Base-by-base conservation (phyloP, 2,329 filamentous ascomycete species). In the Hortaea werneckii region DNA sequence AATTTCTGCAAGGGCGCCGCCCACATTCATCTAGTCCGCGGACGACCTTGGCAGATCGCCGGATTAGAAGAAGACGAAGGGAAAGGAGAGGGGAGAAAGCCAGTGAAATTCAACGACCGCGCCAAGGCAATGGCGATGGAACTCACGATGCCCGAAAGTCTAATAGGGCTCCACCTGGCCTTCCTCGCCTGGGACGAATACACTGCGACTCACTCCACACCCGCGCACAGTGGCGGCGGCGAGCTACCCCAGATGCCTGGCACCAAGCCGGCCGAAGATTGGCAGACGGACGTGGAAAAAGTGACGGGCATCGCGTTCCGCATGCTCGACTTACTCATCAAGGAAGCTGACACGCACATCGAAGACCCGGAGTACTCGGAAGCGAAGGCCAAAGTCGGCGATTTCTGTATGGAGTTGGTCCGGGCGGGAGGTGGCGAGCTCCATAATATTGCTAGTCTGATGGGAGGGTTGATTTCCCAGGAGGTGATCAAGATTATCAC, bases 1-100 rank as follows among this genome's bases (percentile, higher is more conserved):
- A 73, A 84, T 30, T 96, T 95, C 65, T 96, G 90, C 76, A 95
- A 94, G 67, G 94, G 94, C 55, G 90, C 89, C 42, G 85, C 85
- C 40, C 92, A 94, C 62, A 84, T 95, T 62, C 94, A 92, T 67
- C 77, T 96, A 41, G 82, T 96, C 47, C 84, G 83, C 28, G 79
- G 79, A 12, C 67, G 73, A 28, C 68, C 71, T 3, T 72, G 81
- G 41, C 73, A 74, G 32, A 56, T 73, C n/a, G 55, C 65, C 54
- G 70, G 72, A 40, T n/a, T 35, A 9, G 32, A 35, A n/a, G 32
- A 35, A 35, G 32, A n/a, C 32, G 20, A 20, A 20, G 20, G 20
- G 20, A 20, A 20, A 20, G 20, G 20, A 20, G 20, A 20, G 20
- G 20, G 20, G 20, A 20, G 20, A 20, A 61, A 65, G 42, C 41